These are phyloP conservation scores for Aspergillus arachidicola DNA, from an alignment of 2,329 filamentous ascomycete genomes.

Conservation along the genomic window DNA sequence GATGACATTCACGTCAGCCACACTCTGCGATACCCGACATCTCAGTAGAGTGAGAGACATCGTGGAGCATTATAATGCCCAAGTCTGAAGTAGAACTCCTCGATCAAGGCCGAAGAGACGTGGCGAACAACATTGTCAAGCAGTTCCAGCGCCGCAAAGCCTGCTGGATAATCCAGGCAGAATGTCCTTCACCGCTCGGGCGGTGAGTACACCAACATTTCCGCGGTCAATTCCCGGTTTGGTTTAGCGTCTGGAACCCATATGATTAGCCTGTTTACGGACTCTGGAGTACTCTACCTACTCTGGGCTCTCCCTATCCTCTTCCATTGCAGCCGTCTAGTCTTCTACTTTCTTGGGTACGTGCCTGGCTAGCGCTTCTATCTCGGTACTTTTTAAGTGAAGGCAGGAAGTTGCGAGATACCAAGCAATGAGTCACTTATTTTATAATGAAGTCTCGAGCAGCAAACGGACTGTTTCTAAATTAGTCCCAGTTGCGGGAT, in stretches of 20 bases:
- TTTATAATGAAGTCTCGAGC: not conserved
- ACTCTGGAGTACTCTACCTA: too few relatives aligned
- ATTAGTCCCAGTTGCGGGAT: not conserved
- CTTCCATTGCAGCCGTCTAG: not conserved
- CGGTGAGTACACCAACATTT: not conserved
- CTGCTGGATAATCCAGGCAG: conserved; percentile 11
- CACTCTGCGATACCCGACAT: conserved; percentile 15
- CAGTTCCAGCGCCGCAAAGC: conserved; percentile 7
- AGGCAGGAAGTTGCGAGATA: not conserved
- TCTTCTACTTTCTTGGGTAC: not conserved
- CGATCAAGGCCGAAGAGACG: conserved; percentile 2
- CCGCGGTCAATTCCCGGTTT: not conserved
- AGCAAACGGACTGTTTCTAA: not conserved
- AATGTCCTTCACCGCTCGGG: not conserved
- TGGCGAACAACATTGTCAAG: not conserved
- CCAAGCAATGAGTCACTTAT: not conserved
- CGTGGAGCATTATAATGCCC: conserved; percentile 18
- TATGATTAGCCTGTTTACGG: not conserved
- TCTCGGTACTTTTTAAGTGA: not conserved
- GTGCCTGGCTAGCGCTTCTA: not conserved
- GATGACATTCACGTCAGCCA: conserved; percentile 7
- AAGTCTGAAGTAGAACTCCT: not conserved
- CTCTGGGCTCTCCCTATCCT: not conserved
- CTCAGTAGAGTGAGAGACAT: conserved; percentile 28
- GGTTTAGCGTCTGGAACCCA: not conserved